A percentile compares a stretch with the other conserved stretches of the same genome.
These are phyloP conservation scores for Epicoccum nigrum DNA, from an alignment of 2,329 filamentous ascomycete genomes.

Conservation along the genomic window DNA sequence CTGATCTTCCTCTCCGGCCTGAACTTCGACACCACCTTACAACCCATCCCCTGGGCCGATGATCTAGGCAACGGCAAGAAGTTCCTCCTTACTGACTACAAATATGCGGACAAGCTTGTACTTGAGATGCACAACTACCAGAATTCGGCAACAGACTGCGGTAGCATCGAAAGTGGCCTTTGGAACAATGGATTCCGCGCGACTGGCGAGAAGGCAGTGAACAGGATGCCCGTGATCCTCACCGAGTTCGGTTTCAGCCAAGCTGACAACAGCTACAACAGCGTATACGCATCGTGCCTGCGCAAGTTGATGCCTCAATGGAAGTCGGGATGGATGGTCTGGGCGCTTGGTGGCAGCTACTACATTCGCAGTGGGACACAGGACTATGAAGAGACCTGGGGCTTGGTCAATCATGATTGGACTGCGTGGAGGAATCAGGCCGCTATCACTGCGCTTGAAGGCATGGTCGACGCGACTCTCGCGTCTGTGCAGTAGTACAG, in stretches of 20 bases:
- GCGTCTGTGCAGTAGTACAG: constrained; percentile 11
- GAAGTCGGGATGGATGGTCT: constrained; percentile 65
- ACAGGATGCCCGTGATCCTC: constrained; percentile 61
- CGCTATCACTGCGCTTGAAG: constrained; percentile 51
- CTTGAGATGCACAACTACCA: constrained; percentile 68
- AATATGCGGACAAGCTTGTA: constrained; percentile 61
- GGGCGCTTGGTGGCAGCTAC: constrained; percentile 65
- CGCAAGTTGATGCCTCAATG: constrained; percentile 60
- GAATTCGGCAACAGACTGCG: constrained; percentile 57
- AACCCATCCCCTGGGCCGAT: constrained; percentile 57
- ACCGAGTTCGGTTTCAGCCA: constrained; percentile 62
- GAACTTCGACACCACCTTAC: constrained; percentile 62
- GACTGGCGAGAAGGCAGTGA: constrained; percentile 51
- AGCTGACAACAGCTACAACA: constrained; percentile 56
- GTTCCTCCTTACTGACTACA: constrained; percentile 57
- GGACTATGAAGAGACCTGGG: constrained; percentile 62
- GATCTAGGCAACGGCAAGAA: constrained; percentile 57
- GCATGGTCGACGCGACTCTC: constrained; percentile 56
- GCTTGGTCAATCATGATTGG: constrained; percentile 56
- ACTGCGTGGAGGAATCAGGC: constrained; percentile 48
- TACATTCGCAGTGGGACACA: constrained; percentile 57
- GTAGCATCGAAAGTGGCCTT: constrained; percentile 54
- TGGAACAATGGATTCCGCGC: constrained; percentile 62
- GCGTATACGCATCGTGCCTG: constrained; percentile 60
- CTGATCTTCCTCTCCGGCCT: constrained; percentile 67